Percentiles rank a stretch among this genome's conserved stretches.
These are phyloP conservation scores for Boletus speciosus DNA, from an alignment of 768 basidiomycete species.

Conservation along the genomic window DNA sequence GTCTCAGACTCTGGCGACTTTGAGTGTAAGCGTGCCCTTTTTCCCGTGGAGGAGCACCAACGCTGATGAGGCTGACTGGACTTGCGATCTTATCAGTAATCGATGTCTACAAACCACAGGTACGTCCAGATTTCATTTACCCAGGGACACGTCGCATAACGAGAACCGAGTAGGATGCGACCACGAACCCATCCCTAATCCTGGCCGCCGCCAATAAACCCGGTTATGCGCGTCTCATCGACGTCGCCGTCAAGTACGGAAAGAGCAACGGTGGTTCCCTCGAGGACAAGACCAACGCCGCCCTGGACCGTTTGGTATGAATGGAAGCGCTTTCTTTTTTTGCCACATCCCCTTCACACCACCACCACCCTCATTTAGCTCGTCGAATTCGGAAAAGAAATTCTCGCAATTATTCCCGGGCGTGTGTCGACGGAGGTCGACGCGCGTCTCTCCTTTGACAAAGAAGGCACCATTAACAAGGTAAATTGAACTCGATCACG, in stretches of 20 bases:
- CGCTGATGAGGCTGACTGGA: slow-evolving; percentile 18
- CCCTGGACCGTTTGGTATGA: slow-evolving; percentile 85
- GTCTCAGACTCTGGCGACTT: slow-evolving; percentile 98
- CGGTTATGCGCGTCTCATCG: slow-evolving; percentile 77
- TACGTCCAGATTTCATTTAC: slow-evolving; percentile 28
- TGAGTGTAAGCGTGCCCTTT: slow-evolving; percentile 49
- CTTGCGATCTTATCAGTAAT: slow-evolving; percentile 57
- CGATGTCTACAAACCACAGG: slow-evolving; percentile 94
- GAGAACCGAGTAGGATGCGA: slow-evolving; percentile 69
- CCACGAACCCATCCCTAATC: slow-evolving; percentile 96
- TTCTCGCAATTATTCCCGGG: slow-evolving; percentile 92
- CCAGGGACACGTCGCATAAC: slow-evolving; percentile 4
- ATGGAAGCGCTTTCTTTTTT: slow-evolving; percentile 11
- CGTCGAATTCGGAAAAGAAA: slow-evolving; percentile 96
- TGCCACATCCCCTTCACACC: slow-evolving; percentile 10
- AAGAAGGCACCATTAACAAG: slow-evolving; percentile 87
- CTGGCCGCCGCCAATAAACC: slow-evolving; percentile 90
- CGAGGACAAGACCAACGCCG: slow-evolving; percentile 72
- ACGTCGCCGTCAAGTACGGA: slow-evolving; percentile 67
- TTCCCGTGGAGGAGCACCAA: slow-evolving; percentile 13
- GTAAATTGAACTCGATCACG: slow-evolving; percentile 33
- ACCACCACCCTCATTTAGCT: slow-evolving; percentile 50
- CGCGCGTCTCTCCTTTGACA: slow-evolving; percentile 96
- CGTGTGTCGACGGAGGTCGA: slow-evolving; percentile 99
- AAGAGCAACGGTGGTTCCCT: slow-evolving; percentile 79